phyloP scores from a whole-genome alignment of 306 rosid species.

The Ziziphus jujuba region DNA sequence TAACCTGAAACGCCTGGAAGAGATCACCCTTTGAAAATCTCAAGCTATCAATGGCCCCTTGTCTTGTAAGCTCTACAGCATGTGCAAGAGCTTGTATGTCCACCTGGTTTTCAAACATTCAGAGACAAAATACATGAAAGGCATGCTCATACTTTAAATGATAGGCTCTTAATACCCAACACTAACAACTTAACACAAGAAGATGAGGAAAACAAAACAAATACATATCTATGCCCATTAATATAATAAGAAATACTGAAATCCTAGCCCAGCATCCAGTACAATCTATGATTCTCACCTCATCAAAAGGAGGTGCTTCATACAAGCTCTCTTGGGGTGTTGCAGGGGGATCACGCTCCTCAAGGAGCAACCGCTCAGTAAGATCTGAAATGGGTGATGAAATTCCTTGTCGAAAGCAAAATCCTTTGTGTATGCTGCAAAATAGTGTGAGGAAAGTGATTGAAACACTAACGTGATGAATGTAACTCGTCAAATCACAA shows the following conservation, averaged over 20 bases:
- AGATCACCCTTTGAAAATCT: constrained; percentile 93
- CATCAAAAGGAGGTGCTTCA: constrained; percentile 94
- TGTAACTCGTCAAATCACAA: background rate
- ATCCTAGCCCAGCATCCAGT: background rate
- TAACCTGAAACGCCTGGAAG: constrained; percentile 94
- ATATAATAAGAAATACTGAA: background rate
- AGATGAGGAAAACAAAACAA: background rate
- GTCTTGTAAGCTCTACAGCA: constrained; percentile 97
- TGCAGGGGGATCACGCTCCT: constrained; percentile 92
- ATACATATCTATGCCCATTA: background rate
- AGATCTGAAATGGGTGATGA: constrained; percentile 92
- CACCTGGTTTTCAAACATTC: constrained; percentile 58
- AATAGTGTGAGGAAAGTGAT: constrained; percentile 8
- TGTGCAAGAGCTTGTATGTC: constrained; percentile 99
- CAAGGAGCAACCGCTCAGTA: constrained; percentile 88
- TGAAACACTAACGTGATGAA: background rate
- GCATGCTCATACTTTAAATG: constrained; percentile 2
- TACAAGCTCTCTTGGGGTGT: constrained; percentile 73
- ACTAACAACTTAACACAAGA: background rate
- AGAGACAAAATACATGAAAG: constrained; percentile 12
- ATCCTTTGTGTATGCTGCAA: constrained; percentile 82
- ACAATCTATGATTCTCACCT: constrained; percentile 49
- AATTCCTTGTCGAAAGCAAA: constrained; percentile 90
- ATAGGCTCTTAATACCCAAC: background rate
- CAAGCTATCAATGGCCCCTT: constrained; percentile 98